Base-by-base conservation (phyloP, 305 asterid species). In the Monarda citriodora region DNA sequence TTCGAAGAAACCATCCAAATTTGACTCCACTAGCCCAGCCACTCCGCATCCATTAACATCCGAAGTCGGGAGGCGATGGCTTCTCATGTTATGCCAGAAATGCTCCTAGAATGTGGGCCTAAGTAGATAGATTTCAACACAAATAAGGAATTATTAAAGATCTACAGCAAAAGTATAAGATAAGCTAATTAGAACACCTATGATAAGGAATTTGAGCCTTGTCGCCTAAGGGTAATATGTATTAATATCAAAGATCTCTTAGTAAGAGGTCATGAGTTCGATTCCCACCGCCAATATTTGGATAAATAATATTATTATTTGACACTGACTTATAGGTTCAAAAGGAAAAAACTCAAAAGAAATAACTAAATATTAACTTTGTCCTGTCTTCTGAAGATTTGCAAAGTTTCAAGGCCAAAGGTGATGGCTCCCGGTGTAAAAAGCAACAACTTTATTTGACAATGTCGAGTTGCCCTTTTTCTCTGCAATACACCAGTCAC, bases 351-450 rank as follows among this genome's bases (percentile, higher is more conserved):
- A 37, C 26, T 22, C 52, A 1, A 21, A n/a, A 20, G 12, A 16
- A 53, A 16, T 13, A 41, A 61, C 38, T 20, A 23, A 42, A 40
- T n/a, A 26, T 5, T 25, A 51, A 89, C 97, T 94, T 93, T 93
- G 61, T 89, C 99, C 66, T 79, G 88, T 72, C 97, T 84, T 79
- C 97, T 75, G 72, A 89, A 56, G 58, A 93, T 79, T 66, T 89
- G 97, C 99, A 97, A 93, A 38, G 96, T 74, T 63, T 97, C 97
- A 46, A 89, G 96, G 69, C 99, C 97, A 72, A 93, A 89, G 29
- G 96, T 75, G 51, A 93, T 75, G 50, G 90, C 89, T 62, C 97
- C 99, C 11, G 99, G 99, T 54, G 87, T 36, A 59, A 87, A 93
- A 67, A 93, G 95, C 64, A 93, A 54, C 65, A 93, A 65, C 71